Conservation (phyloP, 1,284 basidiomycete species). For the Cutaneotrichosporon mucoides region DNA sequence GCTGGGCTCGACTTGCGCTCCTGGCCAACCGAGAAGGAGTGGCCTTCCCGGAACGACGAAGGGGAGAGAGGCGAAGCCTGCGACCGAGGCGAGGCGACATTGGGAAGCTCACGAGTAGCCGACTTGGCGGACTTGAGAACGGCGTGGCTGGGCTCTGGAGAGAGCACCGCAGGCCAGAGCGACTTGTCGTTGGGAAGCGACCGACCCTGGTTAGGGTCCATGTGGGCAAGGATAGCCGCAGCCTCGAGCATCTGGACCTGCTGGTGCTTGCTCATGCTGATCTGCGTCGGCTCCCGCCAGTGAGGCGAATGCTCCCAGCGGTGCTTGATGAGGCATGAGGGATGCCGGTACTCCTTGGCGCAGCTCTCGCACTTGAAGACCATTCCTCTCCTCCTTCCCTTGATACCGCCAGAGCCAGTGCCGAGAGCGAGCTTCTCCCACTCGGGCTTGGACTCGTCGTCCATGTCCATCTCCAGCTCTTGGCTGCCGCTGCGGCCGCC, state of each 20-base stretch:
- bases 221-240: conserved; percentile 86
- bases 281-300: conserved; percentile 93
- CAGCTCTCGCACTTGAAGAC: conserved; percentile 91
- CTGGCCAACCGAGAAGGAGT: conserved; percentile 22
- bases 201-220: conserved; percentile 60
- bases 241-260: conserved; percentile 97
- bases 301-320: conserved; percentile 97
- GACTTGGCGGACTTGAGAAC: conserved; percentile 26
- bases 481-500: conserved; percentile 22
- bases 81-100: conserved; percentile 37
- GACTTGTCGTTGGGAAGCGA: conserved; percentile 88
- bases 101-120: conserved; percentile 38
- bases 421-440: conserved; percentile 43
- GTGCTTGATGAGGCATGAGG: conserved; percentile 91
- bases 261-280: conserved; percentile 92
- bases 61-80: conserved; percentile 36
- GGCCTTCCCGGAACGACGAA: conserved; percentile 33
- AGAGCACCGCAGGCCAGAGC: conserved; percentile 59
- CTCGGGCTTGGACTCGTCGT: conserved; percentile 21
- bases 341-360: conserved; percentile 90
- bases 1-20: conserved; percentile 38
- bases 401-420: conserved; percentile 48
- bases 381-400: conserved; percentile 64
- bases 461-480: conserved; percentile 39
- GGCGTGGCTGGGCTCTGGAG: conserved; percentile 44